Evolutionary conservation across 768 basidiomycete genomes (phyloP).

Genomic region (Termitomyces bulborhizus): DNA sequence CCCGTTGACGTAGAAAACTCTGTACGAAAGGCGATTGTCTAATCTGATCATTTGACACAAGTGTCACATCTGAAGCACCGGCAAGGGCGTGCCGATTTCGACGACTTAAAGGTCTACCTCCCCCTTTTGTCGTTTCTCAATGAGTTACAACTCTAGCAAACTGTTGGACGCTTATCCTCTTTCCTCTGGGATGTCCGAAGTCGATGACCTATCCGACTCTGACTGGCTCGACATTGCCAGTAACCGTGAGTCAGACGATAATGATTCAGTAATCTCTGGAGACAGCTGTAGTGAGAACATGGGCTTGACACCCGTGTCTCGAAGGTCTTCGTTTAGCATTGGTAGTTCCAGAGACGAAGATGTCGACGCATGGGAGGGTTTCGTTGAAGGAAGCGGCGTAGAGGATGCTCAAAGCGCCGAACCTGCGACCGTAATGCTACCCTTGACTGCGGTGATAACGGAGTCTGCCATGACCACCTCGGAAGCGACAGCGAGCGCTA

Average conservation of each 20-base stretch:
- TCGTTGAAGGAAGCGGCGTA: constrained; percentile 58
- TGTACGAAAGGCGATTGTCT: not conserved
- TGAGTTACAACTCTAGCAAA: constrained; percentile 23
- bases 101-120: constrained; percentile 19
- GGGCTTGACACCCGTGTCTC: constrained; percentile 49
- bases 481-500: constrained; percentile 18
- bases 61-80: not conserved
- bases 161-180: constrained; percentile 28
- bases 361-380: constrained; percentile 74
- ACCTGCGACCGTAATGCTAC: constrained; percentile 25
- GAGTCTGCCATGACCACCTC: constrained; percentile 25
- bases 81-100: constrained; percentile 15
- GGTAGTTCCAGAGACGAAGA: constrained; percentile 65
- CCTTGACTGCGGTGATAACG: constrained; percentile 24
- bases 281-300: constrained; percentile 58
- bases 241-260: constrained; percentile 64
- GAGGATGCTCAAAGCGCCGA: constrained; percentile 27
- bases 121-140: constrained; percentile 21
- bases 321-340: constrained; percentile 63
- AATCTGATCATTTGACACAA: constrained; percentile 12
- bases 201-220: constrained; percentile 67
- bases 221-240: constrained; percentile 81
- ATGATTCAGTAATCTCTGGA: constrained; percentile 58
- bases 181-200: constrained; percentile 48
- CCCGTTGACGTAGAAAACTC: no score